Base-by-base conservation (phyloP, 2,329 filamentous ascomycete species). In the Xylaria sp. region DNA sequence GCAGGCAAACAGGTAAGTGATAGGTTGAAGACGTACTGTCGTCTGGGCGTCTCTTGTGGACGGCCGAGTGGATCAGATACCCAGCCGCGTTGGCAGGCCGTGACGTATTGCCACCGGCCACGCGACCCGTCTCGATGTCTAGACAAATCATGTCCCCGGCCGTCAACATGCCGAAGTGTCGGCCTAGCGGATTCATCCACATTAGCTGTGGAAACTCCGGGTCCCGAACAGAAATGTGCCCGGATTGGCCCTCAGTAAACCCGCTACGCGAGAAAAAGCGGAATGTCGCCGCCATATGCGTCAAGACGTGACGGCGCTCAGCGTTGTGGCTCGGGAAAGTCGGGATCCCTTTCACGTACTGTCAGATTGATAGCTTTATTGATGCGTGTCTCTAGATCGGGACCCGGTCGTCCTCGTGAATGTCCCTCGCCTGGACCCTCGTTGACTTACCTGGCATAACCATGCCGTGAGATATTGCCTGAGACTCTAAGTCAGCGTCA, bases 171-270 rank as follows among this genome's bases (percentile, higher is more conserved):
- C 82, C 87, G 70, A 90, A 91, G 72, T 90, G 87, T 13, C 81
- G 79, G 2, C 85, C 87, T 0, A 90, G 58, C 75, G 88, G 77
- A 85, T 91, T 82, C 72, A 89, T 91, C 89, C 90, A 92, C 75
- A 73, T 72, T 21, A 72, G 59, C 15, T 64, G 44, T n/a, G 63
- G 53, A 57, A 66, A 66, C 58, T 73, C 70, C 15, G 71, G 71
- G 54, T 73, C 71, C 29, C 71, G 68, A 54, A 73, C 71, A 10
- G 70, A 70, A 48, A 73, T 73, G 60, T 73, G 71, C 10, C 88
- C 88, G 27, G 81, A 81, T 79, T 90, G 89, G 56, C 89, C 89
- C 74, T 91, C 88, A 0, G 85, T 86, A 74, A 86, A 90, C 51
- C 85, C 86, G 68, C 85, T 83, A 47, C 87, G 83, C 1, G 86